Percentiles rank a stretch among this genome's conserved stretches.
These are phyloP conservation scores for Xylaria sp. DNA, from an alignment of 495 filamentous ascomycete species.

Conservation along the genomic window DNA sequence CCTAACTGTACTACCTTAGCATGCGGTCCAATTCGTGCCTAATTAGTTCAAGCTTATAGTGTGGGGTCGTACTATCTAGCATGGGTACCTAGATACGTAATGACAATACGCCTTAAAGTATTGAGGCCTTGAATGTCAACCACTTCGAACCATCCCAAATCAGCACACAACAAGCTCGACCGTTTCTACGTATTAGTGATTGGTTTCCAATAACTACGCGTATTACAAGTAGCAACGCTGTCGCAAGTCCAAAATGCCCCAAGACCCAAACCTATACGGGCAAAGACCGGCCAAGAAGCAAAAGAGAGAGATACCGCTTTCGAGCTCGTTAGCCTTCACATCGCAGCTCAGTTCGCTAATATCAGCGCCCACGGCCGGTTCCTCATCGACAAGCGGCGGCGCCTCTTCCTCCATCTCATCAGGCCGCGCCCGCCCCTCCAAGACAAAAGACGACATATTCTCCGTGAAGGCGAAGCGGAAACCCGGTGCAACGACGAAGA, in stretches of 20 bases:
- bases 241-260: slow-evolving; percentile 51
- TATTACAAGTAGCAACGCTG: neutral
- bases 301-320: slow-evolving; percentile 66
- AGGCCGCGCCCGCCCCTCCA: slow-evolving; percentile 71
- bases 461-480: slow-evolving; percentile 72
- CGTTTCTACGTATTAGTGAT: neutral
- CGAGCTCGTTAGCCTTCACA: slow-evolving; percentile 80
- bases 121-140: neutral
- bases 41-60: neutral
- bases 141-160: neutral
- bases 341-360: slow-evolving; percentile 78
- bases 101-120: neutral
- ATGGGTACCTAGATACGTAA: neutral
- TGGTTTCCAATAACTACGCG: neutral
- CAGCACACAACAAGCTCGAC: neutral
- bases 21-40: too few relatives aligned
- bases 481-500: slow-evolving; percentile 28
- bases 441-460: slow-evolving; percentile 76
- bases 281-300: slow-evolving; percentile 68
- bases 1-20: too few relatives aligned
- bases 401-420: slow-evolving; percentile 49
- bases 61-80: neutral
- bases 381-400: slow-evolving; percentile 44
- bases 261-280: slow-evolving; percentile 76
- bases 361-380: slow-evolving; percentile 48